Percentiles rank a stretch among this genome's conserved stretches.
These are phyloP conservation scores for Penicillium daleae DNA, from an alignment of 495 filamentous ascomycete genomes.

Conservation along the genomic window DNA sequence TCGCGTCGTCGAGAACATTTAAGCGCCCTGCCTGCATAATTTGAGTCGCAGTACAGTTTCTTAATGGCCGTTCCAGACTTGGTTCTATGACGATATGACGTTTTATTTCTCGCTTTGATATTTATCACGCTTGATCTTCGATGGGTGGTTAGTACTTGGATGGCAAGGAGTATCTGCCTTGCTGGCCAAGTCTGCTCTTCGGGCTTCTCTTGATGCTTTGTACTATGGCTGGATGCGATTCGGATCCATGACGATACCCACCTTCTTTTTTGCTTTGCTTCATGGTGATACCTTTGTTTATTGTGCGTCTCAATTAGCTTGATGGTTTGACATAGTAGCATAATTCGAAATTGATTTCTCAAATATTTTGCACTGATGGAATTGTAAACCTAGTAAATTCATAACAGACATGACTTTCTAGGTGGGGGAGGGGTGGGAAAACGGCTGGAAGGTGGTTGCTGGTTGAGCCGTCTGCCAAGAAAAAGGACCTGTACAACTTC, in stretches of 20 bases:
- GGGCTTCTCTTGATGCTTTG: conserved; percentile 15
- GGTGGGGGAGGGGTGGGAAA: neutral
- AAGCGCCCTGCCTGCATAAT: conserved; percentile 4
- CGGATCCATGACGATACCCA: conserved; percentile 44
- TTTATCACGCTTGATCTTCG: conserved; percentile 23
- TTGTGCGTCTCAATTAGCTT: conserved; percentile 1
- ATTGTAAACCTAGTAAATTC: neutral
- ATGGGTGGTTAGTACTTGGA: neutral
- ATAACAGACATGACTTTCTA: neutral
- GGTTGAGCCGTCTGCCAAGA: neutral
- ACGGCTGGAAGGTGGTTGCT: neutral
- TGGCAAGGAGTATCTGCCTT: neutral
- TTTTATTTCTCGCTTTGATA: conserved; percentile 20
- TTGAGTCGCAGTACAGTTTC: neutral
- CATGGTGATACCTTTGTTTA: conserved; percentile 5
- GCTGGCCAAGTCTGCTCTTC: neutral
- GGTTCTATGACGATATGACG: conserved; percentile 25
- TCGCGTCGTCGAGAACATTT: conserved; percentile 86
- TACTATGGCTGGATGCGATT: conserved; percentile 27
- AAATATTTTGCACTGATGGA: neutral
- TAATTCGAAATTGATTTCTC: neutral
- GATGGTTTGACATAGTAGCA: neutral
- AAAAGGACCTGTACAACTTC: neutral
- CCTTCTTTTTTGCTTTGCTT: conserved; percentile 29
- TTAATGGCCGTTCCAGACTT: neutral